These are phyloP conservation scores for Pichia manshurica DNA, from an alignment of 805 yeast species.

Conservation along the genomic window DNA sequence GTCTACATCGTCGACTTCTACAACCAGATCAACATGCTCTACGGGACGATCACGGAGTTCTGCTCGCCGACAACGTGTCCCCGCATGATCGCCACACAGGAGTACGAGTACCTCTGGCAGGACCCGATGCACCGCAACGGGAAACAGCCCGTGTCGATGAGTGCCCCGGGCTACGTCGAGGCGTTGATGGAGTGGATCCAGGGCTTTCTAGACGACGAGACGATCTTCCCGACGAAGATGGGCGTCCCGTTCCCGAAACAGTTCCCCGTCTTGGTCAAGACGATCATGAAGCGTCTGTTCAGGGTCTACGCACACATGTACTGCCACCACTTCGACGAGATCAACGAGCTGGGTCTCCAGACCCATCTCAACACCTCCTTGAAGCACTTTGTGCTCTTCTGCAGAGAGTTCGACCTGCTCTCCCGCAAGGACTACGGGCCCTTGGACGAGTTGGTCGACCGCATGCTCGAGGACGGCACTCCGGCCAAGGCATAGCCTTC, in stretches of 20 bases:
- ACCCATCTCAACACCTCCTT: conserved; percentile 90
- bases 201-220: conserved; percentile 83
- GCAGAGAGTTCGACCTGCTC: conserved; percentile 75
- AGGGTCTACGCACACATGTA: conserved; percentile 96
- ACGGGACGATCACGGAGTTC: conserved; percentile 92
- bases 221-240: conserved; percentile 80
- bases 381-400: conserved; percentile 87
- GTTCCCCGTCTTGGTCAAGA: conserved; percentile 71
- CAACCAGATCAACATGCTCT: conserved; percentile 93
- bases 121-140: conserved; percentile 51
- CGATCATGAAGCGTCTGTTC: conserved; percentile 85
- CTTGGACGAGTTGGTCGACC: conserved; percentile 70
- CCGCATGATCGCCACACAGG: conserved; percentile 95
- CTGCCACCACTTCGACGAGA: conserved; percentile 96
- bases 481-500: not conserved
- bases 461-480: conserved; percentile 45
- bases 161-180: conserved; percentile 95
- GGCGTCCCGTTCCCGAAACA: conserved; percentile 91
- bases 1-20: conserved; percentile 97
- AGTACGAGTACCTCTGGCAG: conserved; percentile 96
- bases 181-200: conserved; percentile 94
- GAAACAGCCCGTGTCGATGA: conserved; percentile 74
- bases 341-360: conserved; percentile 85
- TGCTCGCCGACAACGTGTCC: conserved; percentile 96
- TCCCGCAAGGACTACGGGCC: conserved; percentile 87